phyloP scores from a whole-genome alignment of 106 monocot genomes.

The Acorus calamus region DNA sequence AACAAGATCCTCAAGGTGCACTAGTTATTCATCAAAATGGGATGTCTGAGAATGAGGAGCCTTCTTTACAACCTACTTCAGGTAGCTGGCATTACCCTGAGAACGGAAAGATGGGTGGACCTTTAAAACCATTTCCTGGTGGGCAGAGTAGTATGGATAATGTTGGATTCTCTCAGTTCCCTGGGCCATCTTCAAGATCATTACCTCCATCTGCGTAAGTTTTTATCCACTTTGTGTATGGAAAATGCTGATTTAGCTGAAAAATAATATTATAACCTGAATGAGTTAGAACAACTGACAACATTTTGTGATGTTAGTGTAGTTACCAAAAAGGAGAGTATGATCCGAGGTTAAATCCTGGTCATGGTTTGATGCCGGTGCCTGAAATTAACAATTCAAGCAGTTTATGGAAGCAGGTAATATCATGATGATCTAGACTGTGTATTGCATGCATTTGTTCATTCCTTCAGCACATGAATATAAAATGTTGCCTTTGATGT shows the following conservation, averaged over 20 bases:
- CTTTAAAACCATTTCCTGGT: constrained; percentile 25
- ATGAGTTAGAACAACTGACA: background rate
- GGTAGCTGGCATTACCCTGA: constrained; percentile 25
- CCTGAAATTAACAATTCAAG: constrained; percentile 40
- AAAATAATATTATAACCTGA: background rate
- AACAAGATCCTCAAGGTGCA: constrained; percentile 20
- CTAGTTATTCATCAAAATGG: constrained; percentile 33
- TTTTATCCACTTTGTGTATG: background rate
- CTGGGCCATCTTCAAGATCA: constrained; percentile 67
- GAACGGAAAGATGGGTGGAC: constrained; percentile 31
- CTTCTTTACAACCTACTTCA: constrained; percentile 18
- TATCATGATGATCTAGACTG: background rate
- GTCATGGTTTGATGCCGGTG: constrained; percentile 33
- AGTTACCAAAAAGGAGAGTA: constrained; percentile 63
- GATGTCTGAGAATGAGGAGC: constrained; percentile 20
- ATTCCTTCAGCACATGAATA: background rate
- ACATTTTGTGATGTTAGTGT: constrained; percentile 1
- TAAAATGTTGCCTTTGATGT: constrained; percentile 2
- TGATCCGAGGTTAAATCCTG: constrained; percentile 39
- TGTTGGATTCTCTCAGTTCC: constrained; percentile 50
- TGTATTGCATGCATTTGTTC: background rate
- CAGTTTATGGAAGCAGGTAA: constrained; percentile 67
- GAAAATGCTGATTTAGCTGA: background rate
- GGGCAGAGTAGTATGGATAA: constrained; percentile 23
- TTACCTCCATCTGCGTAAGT: constrained; percentile 72